A percentile compares a stretch with the other conserved stretches of the same genome.
These are phyloP conservation scores for Saccharomycopsis sp. DNA, from an alignment of 805 yeast species.

Conservation along the genomic window DNA sequence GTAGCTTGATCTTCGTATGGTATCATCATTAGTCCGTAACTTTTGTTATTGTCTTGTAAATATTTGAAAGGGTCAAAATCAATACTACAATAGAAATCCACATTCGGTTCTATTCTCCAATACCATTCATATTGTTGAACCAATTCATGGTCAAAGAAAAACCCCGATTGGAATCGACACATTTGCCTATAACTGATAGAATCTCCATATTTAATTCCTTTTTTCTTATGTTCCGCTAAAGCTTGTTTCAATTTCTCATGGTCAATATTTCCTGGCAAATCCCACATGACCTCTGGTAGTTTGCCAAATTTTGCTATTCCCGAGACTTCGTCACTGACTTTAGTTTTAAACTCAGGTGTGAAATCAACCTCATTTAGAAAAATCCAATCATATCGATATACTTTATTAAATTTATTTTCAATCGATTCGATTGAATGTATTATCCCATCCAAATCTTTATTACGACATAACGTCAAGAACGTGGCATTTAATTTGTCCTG, in stretches of 20 bases:
- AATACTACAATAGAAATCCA: slow-evolving; percentile 79
- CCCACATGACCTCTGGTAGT: slow-evolving; percentile 77
- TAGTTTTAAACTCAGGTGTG: slow-evolving; percentile 57
- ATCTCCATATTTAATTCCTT: slow-evolving; percentile 54
- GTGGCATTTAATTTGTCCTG: slow-evolving; percentile 6
- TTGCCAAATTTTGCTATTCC: slow-evolving; percentile 67
- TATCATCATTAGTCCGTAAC: slow-evolving; percentile 81
- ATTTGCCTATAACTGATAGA: slow-evolving; percentile 73
- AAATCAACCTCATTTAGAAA: slow-evolving; percentile 79
- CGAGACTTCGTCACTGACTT: slow-evolving; percentile 45
- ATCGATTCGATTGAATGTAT: slow-evolving; percentile 57
- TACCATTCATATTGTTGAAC: slow-evolving; percentile 74
- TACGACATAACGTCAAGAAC: slow-evolving; percentile 57
- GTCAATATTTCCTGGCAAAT: slow-evolving; percentile 76
- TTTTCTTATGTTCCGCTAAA: slow-evolving; percentile 36
- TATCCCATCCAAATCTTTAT: slow-evolving; percentile 53
- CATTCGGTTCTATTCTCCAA: slow-evolving; percentile 94
- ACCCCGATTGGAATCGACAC: slow-evolving; percentile 93
- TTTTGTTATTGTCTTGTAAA: slow-evolving; percentile 68
- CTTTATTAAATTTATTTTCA: slow-evolving; percentile 72
- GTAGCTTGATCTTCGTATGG: slow-evolving; percentile 78
- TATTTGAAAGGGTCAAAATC: slow-evolving; percentile 79
- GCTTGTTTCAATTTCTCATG: slow-evolving; percentile 45
- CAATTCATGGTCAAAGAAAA: slow-evolving; percentile 72
- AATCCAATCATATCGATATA: slow-evolving; percentile 85